These are phyloP conservation scores for Saturnispora bothae DNA, from an alignment of 805 yeast genomes.

Conservation along the genomic window DNA sequence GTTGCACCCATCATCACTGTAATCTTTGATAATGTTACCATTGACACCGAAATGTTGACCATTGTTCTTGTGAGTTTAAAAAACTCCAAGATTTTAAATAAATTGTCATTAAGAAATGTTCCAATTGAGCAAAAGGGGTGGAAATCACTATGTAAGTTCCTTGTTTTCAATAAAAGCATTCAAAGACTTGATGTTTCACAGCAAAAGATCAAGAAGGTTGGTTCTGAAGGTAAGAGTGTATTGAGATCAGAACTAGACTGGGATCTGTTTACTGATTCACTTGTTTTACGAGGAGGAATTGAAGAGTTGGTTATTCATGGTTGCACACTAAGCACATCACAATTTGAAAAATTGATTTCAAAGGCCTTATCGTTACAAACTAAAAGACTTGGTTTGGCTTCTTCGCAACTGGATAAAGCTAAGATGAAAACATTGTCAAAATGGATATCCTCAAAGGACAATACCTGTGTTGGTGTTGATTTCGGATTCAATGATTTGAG, in stretches of 20 bases:
- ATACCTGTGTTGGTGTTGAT: slow-evolving; percentile 45
- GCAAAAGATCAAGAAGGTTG: slow-evolving; percentile 35
- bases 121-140: slow-evolving; percentile 44
- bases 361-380: slow-evolving; percentile 34
- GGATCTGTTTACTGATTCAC: slow-evolving; percentile 35
- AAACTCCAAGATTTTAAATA: slow-evolving; percentile 35
- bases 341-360: slow-evolving; percentile 31
- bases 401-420: slow-evolving; percentile 34
- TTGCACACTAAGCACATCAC: slow-evolving; percentile 35
- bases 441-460: slow-evolving; percentile 36
- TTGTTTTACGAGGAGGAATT: slow-evolving; percentile 39
- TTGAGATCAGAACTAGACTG: slow-evolving; percentile 43
- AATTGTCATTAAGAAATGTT: slow-evolving; percentile 44
- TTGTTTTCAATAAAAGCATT: slow-evolving; percentile 32
- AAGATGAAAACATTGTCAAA: slow-evolving; percentile 34
- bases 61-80: slow-evolving; percentile 38
- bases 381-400: slow-evolving; percentile 43
- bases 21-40: slow-evolving; percentile 46
- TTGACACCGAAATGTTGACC: slow-evolving; percentile 44
- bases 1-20: slow-evolving; percentile 46
- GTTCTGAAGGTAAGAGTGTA: slow-evolving; percentile 26
- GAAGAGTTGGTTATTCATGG: slow-evolving; percentile 52
- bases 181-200: slow-evolving; percentile 48
- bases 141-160: slow-evolving; percentile 39
- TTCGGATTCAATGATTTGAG: slow-evolving; percentile 44